A percentile compares a stretch with the other conserved stretches of the same genome.
These are phyloP conservation scores for Sporopachydermia lactativora DNA, from an alignment of 805 yeast species.

Conservation along the genomic window DNA sequence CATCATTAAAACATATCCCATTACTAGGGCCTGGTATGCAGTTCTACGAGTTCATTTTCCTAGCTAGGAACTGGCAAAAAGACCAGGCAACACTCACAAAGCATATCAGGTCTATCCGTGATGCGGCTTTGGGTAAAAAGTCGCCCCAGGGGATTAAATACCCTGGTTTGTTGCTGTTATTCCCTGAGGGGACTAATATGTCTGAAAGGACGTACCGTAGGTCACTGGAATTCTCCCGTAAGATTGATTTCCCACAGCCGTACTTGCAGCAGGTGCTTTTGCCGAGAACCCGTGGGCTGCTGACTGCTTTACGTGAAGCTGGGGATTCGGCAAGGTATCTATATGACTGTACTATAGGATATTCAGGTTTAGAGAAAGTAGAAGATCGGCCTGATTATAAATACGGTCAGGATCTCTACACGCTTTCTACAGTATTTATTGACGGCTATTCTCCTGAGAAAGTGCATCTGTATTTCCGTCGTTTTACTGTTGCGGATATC, in stretches of 20 bases:
- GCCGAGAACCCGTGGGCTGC: conserved; percentile 78
- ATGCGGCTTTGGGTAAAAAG: conserved; percentile 15
- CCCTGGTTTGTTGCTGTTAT: conserved; percentile 62
- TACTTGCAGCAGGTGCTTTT: conserved; percentile 50
- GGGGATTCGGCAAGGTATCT: conserved; percentile 36
- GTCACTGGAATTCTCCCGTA: conserved; percentile 42
- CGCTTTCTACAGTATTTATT: conserved; percentile 48
- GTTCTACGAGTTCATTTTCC: conserved; percentile 60
- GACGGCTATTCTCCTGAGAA: conserved; percentile 57
- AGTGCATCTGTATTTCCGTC: conserved; percentile 52
- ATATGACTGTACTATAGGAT: conserved; percentile 77
- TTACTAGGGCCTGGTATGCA: conserved; percentile 78
- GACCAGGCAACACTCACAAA: conserved; percentile 50
- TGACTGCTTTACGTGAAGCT: conserved; percentile 46
- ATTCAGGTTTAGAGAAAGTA: conserved; percentile 47
- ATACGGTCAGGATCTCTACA: conserved; percentile 67
- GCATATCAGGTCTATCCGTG: conserved; percentile 39
- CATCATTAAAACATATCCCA: conserved; percentile 56
- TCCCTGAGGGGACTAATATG: conserved; percentile 92
- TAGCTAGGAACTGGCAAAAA: conserved; percentile 74
- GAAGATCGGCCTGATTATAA: conserved; percentile 22
- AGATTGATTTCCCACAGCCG: conserved; percentile 26
- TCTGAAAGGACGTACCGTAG: conserved; percentile 48
- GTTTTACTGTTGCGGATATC: conserved; percentile 42
- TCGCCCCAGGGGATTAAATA: conserved; percentile 16